Conservation (phyloP, 768 basidiomycete species). For the Neoboletus subvelutipes region DNA sequence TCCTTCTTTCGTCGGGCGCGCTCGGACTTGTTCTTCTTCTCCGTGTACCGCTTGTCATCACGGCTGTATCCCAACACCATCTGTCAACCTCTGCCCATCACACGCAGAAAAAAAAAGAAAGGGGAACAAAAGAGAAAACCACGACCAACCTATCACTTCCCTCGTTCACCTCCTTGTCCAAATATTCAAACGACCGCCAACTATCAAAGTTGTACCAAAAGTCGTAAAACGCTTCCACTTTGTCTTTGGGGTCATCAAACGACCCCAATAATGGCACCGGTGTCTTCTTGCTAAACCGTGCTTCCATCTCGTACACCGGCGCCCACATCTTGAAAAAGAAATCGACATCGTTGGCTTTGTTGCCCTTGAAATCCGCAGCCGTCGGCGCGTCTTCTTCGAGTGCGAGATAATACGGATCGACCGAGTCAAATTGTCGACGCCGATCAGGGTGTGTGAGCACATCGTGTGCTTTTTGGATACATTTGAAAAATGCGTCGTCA, state of each 20-base stretch:
- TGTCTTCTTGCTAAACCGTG: conserved; percentile 85
- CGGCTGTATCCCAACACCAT: conserved; percentile 51
- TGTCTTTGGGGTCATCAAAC: conserved; percentile 68
- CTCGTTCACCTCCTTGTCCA: conserved; percentile 98
- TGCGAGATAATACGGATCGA: conserved; percentile 75
- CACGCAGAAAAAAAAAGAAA: neutral
- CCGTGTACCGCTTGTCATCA: conserved; percentile 97
- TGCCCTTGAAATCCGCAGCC: conserved; percentile 52
- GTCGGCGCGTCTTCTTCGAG: conserved; percentile 79
- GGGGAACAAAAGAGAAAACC: neutral
- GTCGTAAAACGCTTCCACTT: conserved; percentile 93
- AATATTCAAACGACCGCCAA: conserved; percentile 97
- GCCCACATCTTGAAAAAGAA: conserved; percentile 71
- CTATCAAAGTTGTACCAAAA: conserved; percentile 99
- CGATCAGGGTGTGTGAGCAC: conserved; percentile 84
- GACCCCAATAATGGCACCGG: conserved; percentile 83
- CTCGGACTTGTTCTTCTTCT: conserved; percentile 99
- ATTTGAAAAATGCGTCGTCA: conserved; percentile 99
- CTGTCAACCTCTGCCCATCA: conserved; percentile 11
- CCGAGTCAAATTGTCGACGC: conserved; percentile 94
- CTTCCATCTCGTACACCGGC: conserved; percentile 87
- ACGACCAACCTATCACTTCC: conserved; percentile 83
- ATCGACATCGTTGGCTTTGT: conserved; percentile 45
- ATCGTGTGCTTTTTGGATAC: conserved; percentile 98
- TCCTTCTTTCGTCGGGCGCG: conserved; percentile 96